Evolutionary conservation across 2,329 filamentous ascomycete genomes (phyloP).

Genomic region (Phoma herbarum): DNA sequence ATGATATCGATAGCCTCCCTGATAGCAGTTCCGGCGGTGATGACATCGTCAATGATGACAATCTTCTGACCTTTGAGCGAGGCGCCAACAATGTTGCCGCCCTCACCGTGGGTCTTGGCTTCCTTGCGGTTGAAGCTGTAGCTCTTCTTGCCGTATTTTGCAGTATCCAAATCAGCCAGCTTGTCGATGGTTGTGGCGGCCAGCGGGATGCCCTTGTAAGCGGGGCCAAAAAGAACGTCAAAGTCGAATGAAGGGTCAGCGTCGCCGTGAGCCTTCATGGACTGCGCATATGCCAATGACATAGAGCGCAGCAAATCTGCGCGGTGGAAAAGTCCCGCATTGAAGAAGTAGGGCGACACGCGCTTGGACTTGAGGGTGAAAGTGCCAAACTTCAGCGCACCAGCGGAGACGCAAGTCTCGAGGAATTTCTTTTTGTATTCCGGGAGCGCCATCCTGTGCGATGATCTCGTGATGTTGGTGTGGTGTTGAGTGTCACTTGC

Average conservation of each 20-base stretch:
- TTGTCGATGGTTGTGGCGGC: conserved; percentile 79
- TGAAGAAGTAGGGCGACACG: conserved; percentile 96
- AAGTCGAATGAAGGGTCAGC: conserved; percentile 63
- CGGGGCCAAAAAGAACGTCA: conserved; percentile 91
- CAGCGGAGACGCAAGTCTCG: conserved; percentile 70
- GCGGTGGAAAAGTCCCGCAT: conserved; percentile 88
- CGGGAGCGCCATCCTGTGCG: conserved; percentile 40
- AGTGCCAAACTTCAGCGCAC: conserved; percentile 80
- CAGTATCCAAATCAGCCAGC: conserved; percentile 73
- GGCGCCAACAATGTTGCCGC: conserved; percentile 89
- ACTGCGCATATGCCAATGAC: conserved; percentile 79
- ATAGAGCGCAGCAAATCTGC: conserved; percentile 80
- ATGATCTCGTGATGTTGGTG: background rate
- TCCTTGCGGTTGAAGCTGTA: conserved; percentile 98
- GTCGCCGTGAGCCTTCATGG: conserved; percentile 58
- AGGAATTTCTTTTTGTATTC: conserved; percentile 74
- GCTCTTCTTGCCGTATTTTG: conserved; percentile 72
- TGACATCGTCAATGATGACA: conserved; percentile 94
- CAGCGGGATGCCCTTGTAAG: conserved; percentile 97
- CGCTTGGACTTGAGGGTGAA: conserved; percentile 94
- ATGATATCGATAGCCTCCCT: conserved; percentile 92
- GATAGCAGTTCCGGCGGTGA: conserved; percentile 94
- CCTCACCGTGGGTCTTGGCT: conserved; percentile 94
- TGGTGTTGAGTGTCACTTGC: conserved; percentile 7
- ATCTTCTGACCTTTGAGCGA: conserved; percentile 84